A percentile compares a stretch with the other conserved stretches of the same genome.
Evolutionary conservation across 1,284 basidiomycete genomes (phyloP).

Genomic region (Melampsora abietis-canadensis): DNA sequence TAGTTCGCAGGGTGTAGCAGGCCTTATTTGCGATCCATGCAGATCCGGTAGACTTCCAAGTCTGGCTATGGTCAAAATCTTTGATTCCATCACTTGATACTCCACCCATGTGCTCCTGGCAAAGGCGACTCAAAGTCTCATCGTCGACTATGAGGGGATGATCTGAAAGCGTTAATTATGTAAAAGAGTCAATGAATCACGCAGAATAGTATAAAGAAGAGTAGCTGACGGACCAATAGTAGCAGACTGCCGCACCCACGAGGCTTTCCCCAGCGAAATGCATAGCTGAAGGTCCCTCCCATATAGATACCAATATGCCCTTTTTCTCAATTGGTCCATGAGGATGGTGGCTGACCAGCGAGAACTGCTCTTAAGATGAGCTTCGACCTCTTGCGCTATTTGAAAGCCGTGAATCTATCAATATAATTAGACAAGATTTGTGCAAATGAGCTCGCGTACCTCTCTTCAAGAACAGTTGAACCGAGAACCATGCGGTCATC

Average conservation of each 20-base stretch:
- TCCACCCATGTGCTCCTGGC: background rate
- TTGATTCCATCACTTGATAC: background rate
- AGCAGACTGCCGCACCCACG: constrained; percentile 11
- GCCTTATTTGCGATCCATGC: background rate
- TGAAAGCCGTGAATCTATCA: background rate
- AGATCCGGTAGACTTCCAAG: background rate
- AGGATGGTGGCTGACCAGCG: constrained; percentile 24
- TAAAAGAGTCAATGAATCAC: background rate
- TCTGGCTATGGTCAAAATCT: background rate
- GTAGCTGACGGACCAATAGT: constrained; percentile 11
- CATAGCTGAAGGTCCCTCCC: constrained; percentile 3
- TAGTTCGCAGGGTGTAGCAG: background rate
- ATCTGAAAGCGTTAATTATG: background rate
- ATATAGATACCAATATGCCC: constrained; percentile 19
- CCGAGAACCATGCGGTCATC: constrained; percentile 28
- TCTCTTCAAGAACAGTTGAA: constrained; percentile 8
- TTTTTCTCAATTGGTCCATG: constrained; percentile 35
- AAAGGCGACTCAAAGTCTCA: constrained; percentile 20
- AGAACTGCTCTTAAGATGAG: constrained; percentile 10
- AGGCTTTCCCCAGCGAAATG: constrained; percentile 14
- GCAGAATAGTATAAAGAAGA: background rate
- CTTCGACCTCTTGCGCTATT: constrained; percentile 20
- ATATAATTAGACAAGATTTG: background rate
- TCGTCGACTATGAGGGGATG: constrained; percentile 18
- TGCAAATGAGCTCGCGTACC: background rate